Evolutionary conservation across 2,329 filamentous ascomycete species (phyloP).

Genomic region (Myriosclerotinia curreyana): DNA sequence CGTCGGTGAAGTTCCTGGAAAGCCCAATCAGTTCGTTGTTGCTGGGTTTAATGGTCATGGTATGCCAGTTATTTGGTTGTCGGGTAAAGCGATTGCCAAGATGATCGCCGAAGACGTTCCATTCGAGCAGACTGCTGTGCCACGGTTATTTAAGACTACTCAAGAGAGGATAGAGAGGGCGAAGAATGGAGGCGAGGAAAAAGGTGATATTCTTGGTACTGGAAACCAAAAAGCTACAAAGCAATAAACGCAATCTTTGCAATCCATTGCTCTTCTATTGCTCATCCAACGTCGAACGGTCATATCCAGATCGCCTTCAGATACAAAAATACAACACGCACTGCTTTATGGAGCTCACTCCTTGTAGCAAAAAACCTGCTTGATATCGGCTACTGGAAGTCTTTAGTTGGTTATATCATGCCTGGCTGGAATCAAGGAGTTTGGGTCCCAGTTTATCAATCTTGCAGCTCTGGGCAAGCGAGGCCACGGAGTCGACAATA

Average conservation of each 20-base stretch:
- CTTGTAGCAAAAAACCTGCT: background rate
- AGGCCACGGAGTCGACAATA: background rate
- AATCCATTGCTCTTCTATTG: too few species aligned
- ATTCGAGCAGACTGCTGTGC: conserved; percentile 43
- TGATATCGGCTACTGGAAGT: background rate
- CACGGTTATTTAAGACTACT: conserved; percentile 39
- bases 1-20: background rate
- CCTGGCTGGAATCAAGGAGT: too few species aligned
- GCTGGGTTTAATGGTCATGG: conserved; percentile 22
- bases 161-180: conserved; percentile 21
- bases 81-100: conserved; percentile 43
- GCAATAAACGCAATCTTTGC: background rate
- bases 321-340: background rate
- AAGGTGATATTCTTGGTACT: conserved; percentile 11
- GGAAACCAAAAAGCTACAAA: conserved; percentile 12
- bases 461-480: background rate
- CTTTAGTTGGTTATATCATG: background rate
- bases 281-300: background rate
- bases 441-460: background rate
- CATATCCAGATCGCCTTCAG: background rate
- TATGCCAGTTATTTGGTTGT: conserved; percentile 37
- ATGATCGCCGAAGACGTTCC: conserved; percentile 41
- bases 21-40: conserved; percentile 13
- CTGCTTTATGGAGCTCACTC: background rate
- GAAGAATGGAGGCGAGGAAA: conserved; percentile 11